These are phyloP conservation scores for Chlamydomonas eustigma DNA, from an alignment of 139 green algal genomes.

Conservation along the genomic window DNA sequence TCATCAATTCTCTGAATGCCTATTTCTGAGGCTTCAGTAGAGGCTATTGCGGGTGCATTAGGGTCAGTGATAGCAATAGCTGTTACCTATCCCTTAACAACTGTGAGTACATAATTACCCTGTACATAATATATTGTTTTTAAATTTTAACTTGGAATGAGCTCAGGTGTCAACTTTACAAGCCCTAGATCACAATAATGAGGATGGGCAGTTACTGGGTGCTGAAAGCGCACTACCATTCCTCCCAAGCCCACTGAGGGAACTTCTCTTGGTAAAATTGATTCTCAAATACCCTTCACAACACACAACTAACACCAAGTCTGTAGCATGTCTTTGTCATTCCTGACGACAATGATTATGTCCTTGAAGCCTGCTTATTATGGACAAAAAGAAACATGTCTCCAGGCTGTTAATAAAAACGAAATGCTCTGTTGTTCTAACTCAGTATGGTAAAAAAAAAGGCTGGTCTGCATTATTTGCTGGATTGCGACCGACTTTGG, in stretches of 20 bases:
- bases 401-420: no score
- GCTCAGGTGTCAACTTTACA: conserved; percentile 38
- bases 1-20: no score
- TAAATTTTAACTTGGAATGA: no score
- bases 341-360: no score
- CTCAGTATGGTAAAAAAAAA: conserved; percentile 38
- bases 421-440: conserved; percentile 12
- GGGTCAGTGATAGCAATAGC: conserved; percentile 48
- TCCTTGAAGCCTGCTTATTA: no score
- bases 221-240: background rate
- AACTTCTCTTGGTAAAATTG: conserved; percentile 10
- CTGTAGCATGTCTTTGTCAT: no score
- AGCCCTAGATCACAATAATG: conserved; percentile 19
- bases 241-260: background rate
- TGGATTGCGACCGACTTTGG: conserved; percentile 61
- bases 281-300: background rate
- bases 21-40: conserved; percentile 32
- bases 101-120: conserved; percentile 41
- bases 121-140: no score
- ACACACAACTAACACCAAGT: background rate
- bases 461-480: conserved; percentile 57
- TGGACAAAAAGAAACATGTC: no score
- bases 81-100: conserved; percentile 72
- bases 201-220: background rate
- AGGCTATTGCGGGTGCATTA: conserved; percentile 39